Evolutionary conservation across 306 rosid genomes (phyloP).

Genomic region (Gastrolobium villosum): DNA sequence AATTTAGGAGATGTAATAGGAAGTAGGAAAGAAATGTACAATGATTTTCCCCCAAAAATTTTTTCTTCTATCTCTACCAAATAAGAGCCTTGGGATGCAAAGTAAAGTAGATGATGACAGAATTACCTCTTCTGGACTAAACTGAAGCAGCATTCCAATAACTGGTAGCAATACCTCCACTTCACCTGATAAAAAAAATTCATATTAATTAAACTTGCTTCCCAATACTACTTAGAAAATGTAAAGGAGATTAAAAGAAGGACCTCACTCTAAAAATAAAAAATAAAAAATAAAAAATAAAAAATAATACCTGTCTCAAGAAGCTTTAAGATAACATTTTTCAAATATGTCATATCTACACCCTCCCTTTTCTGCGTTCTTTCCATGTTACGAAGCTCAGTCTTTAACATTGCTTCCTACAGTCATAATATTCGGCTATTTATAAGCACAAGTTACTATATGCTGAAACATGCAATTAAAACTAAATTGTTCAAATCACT

Average conservation of each 20-base stretch:
- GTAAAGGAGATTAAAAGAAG: slow-evolving; percentile 29
- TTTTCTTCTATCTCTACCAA: slow-evolving; percentile 17
- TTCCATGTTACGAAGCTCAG: slow-evolving; percentile 86
- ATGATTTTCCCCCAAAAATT: neutral
- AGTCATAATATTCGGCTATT: slow-evolving; percentile 46
- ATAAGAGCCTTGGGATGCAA: slow-evolving; percentile 22
- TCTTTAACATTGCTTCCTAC: slow-evolving; percentile 85
- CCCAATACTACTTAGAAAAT: slow-evolving; percentile 31
- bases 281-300: neutral
- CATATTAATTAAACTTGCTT: slow-evolving; percentile 27
- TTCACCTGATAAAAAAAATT: slow-evolving; percentile 70
- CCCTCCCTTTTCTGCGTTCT: slow-evolving; percentile 95
- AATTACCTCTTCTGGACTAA: slow-evolving; percentile 96
- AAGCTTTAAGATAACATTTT: slow-evolving; percentile 95
- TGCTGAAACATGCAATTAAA: slow-evolving; percentile 1
- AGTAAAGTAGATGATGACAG: slow-evolving; percentile 30
- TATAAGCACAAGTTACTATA: slow-evolving; percentile 23
- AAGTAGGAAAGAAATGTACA: neutral
- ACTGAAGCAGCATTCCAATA: slow-evolving; percentile 96
- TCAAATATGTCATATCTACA: slow-evolving; percentile 93
- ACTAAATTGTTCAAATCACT: slow-evolving; percentile 13
- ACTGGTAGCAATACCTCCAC: slow-evolving; percentile 96
- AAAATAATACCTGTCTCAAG: slow-evolving; percentile 85
- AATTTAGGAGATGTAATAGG: slow-evolving; percentile 30
- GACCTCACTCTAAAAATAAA: slow-evolving; percentile 10